Conservation (phyloP, 139 green algal species). For the Chlamydomonas sp. region DNA sequence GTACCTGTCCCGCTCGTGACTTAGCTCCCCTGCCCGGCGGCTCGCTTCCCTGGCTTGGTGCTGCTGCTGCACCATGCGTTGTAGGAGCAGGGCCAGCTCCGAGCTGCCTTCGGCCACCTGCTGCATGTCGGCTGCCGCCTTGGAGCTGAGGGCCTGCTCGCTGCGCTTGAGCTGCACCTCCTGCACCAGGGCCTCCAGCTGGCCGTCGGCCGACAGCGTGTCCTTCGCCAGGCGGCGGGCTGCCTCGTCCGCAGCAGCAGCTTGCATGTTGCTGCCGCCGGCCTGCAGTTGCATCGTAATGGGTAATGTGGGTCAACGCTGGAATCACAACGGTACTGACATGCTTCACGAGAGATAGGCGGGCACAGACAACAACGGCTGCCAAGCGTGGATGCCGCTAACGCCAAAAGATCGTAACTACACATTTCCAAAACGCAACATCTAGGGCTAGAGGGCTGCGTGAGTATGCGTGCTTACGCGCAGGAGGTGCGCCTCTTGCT, state of each 20-base stretch:
- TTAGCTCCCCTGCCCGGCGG: background rate
- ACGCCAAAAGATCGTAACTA: too few relatives aligned
- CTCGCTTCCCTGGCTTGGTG: slow-evolving; percentile 1
- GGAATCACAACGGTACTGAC: too few relatives aligned
- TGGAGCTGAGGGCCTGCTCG: background rate
- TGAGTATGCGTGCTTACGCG: too few relatives aligned
- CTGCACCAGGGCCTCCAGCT: background rate
- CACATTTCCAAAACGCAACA: too few relatives aligned
- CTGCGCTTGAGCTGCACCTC: slow-evolving; percentile 6
- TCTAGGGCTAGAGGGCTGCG: too few relatives aligned
- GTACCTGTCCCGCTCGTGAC: background rate
- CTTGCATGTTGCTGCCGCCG: background rate
- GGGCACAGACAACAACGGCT: too few relatives aligned
- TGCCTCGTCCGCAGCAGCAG: slow-evolving; percentile 22
- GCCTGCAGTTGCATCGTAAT: background rate
- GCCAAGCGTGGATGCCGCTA: too few relatives aligned
- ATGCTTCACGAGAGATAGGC: too few relatives aligned
- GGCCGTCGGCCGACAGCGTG: background rate
- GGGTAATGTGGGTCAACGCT: too few relatives aligned
- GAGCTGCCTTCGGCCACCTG: slow-evolving; percentile 13
- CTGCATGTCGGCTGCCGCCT: slow-evolving; percentile 10
- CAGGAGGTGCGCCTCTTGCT: background rate
- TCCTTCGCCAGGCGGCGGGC: background rate
- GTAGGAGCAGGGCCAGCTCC: background rate
- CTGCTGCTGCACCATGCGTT: slow-evolving; percentile 1